Evolutionary conservation across 2,329 filamentous ascomycete genomes (phyloP), one percentile per base, ranked within the genome.

Genomic region (Chalaropsis ovoidea): DNA sequence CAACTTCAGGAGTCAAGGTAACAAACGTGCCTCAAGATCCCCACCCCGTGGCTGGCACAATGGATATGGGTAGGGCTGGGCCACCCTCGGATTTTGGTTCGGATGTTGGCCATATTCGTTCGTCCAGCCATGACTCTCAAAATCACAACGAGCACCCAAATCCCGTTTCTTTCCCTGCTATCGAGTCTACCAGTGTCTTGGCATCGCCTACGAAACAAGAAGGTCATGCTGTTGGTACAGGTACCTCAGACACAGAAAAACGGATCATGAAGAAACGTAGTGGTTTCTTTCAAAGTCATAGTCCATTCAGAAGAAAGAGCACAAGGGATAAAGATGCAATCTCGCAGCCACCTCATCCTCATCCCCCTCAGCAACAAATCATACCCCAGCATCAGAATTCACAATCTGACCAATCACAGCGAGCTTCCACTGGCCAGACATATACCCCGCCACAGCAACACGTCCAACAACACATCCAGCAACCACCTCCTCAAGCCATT

Each of bases 11-110:
- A 56, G 19, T 52, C 60, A 54, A 67, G 54, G 54, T 58, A 58
- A 58, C 54, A 58, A 58, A 45, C 15, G 83, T 95, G 2, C 91
- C 93, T 15, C 91, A 96, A 71, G 95, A 97, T 71, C 90, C 94
- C 10, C 96, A 96, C 73, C 92, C 93, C 0, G 84, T 88, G 74
- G 93, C 97, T 73, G 93, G 92, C 3, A 97, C 97, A 91, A 96
- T 93, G 0, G 95, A 97, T 84, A 87, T 96, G 69, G 97, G 93
- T 75, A 86, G 91, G 67, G 86, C 89, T 47, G 88, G 86, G 3
- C 82, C 86, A 47, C 72, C 73, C 17, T 76, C 64, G n/a, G 75
- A 91, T 81, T 75, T 74, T 43, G 76, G 75, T 68, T 78, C 77
- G 3, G 75, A 78, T 31, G 72, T 77, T 31, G 81, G 82, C 24